These are phyloP conservation scores for Pholiota conissans DNA, from an alignment of 768 basidiomycete species.

Conservation along the genomic window DNA sequence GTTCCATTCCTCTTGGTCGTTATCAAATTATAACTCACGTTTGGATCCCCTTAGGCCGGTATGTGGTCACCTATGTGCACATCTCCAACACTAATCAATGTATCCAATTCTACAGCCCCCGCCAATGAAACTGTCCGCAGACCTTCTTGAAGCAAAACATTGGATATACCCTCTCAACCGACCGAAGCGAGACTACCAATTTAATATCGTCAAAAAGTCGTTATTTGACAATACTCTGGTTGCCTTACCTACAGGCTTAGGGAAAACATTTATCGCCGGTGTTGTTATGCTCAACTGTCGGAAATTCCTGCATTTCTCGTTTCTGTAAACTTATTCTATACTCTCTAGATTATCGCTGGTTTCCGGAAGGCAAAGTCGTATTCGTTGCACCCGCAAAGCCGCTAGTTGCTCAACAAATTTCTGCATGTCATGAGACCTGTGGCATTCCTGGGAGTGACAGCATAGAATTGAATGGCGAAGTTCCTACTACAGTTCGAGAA, in stretches of 20 bases:
- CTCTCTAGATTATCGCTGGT: constrained; percentile 82
- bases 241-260: constrained; percentile 91
- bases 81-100: constrained; percentile 1
- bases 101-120: constrained; percentile 46
- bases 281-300: constrained; percentile 94
- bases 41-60: constrained; percentile 10
- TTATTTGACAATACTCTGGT: constrained; percentile 94
- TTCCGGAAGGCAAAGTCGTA: constrained; percentile 86
- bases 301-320: constrained; percentile 9
- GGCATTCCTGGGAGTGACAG: constrained; percentile 90
- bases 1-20: constrained; percentile 22
- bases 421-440: constrained; percentile 89
- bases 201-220: constrained; percentile 83
- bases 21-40: not conserved
- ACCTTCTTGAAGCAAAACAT: constrained; percentile 76
- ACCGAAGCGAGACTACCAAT: constrained; percentile 91
- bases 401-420: constrained; percentile 91
- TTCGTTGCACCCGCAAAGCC: constrained; percentile 98
- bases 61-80: not conserved
- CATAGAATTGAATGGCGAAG: constrained; percentile 83
- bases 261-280: constrained; percentile 98
- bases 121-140: constrained; percentile 76
- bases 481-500: constrained; percentile 49
- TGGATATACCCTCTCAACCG: constrained; percentile 93
- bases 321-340: constrained; percentile 1